These are phyloP conservation scores for Phyllosticta citrichinensis DNA, from an alignment of 2,329 filamentous ascomycete species.

Conservation along the genomic window DNA sequence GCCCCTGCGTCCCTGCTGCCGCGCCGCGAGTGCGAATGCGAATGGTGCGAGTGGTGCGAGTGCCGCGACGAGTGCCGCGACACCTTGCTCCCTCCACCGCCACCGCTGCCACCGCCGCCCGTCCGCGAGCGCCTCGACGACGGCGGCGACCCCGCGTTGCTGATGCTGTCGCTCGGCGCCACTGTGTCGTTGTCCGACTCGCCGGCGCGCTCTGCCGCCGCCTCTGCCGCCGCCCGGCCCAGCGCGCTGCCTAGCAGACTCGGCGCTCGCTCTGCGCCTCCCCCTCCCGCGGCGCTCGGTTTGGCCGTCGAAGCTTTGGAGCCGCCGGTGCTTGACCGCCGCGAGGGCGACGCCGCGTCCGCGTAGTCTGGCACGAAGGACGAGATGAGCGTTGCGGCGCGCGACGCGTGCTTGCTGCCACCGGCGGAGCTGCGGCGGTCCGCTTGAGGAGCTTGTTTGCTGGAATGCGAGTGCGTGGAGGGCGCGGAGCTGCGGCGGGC, in stretches of 20 bases:
- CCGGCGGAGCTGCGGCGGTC: constrained; percentile 19
- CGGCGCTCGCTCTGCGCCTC: constrained; percentile 1
- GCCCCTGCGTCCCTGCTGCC: not conserved
- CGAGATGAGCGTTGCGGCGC: constrained; percentile 25
- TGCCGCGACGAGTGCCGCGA: constrained; percentile 16
- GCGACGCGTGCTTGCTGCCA: constrained; percentile 26
- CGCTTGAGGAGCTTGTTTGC: not conserved
- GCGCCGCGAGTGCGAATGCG: not conserved
- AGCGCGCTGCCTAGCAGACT: constrained; percentile 28
- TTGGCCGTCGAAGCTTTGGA: not conserved
- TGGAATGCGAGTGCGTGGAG: constrained; percentile 1
- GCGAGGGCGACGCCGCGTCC: constrained; percentile 13
- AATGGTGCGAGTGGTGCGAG: constrained; percentile 16
- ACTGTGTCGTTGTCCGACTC: constrained; percentile 33
- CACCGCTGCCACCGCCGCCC: too few species aligned
- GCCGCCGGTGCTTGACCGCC: constrained; percentile 13
- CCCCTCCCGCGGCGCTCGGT: not conserved
- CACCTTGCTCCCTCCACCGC: constrained; percentile 13
- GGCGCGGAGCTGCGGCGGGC: constrained; percentile 6
- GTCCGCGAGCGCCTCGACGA: constrained; percentile 21
- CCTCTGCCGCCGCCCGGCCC: constrained; percentile 23
- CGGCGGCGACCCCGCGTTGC: constrained; percentile 24
- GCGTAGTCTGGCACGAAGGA: constrained; percentile 26
- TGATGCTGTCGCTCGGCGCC: constrained; percentile 39
- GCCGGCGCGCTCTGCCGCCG: constrained; percentile 1